Conservation (phyloP, 768 basidiomycete genomes). For the Tylopilus rubrobrunneus region DNA sequence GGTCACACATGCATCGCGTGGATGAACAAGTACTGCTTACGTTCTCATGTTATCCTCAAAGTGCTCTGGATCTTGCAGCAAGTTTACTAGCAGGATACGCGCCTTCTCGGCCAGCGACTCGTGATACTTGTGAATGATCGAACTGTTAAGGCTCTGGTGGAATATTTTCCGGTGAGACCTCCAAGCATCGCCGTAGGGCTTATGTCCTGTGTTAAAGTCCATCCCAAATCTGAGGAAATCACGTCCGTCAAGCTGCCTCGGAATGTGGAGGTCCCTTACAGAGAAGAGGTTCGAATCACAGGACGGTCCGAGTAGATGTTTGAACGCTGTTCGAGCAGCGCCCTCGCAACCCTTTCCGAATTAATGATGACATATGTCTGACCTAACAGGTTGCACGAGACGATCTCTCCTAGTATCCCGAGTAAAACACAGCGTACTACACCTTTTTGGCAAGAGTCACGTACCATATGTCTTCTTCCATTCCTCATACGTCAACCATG, state of each 20-base stretch:
- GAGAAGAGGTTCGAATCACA: constrained; percentile 1
- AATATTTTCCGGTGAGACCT: constrained; percentile 18
- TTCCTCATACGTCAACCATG: constrained; percentile 31
- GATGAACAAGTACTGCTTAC: constrained; percentile 14
- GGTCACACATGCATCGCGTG: neutral
- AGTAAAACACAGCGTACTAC: neutral
- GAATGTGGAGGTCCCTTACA: neutral
- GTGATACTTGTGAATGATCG: constrained; percentile 11
- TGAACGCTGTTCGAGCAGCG: constrained; percentile 26
- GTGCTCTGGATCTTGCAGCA: constrained; percentile 14
- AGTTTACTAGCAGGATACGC: constrained; percentile 3
- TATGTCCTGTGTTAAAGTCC: constrained; percentile 21
- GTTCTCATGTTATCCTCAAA: constrained; percentile 13
- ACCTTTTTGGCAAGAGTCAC: constrained; percentile 1
- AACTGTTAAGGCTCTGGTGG: constrained; percentile 10
- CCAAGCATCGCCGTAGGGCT: constrained; percentile 17
- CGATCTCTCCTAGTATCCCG: constrained; percentile 15
- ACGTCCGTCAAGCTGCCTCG: neutral
- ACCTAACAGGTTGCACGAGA: constrained; percentile 19
- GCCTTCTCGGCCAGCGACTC: constrained; percentile 5
- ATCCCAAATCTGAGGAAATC: constrained; percentile 19
- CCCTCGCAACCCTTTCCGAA: constrained; percentile 19
- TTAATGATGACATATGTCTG: constrained; percentile 23
- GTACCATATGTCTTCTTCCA: constrained; percentile 32
- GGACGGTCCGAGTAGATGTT: constrained; percentile 21